phyloP scores from a whole-genome alignment of 495 filamentous ascomycete genomes.

The Apiosordaria backusii region DNA sequence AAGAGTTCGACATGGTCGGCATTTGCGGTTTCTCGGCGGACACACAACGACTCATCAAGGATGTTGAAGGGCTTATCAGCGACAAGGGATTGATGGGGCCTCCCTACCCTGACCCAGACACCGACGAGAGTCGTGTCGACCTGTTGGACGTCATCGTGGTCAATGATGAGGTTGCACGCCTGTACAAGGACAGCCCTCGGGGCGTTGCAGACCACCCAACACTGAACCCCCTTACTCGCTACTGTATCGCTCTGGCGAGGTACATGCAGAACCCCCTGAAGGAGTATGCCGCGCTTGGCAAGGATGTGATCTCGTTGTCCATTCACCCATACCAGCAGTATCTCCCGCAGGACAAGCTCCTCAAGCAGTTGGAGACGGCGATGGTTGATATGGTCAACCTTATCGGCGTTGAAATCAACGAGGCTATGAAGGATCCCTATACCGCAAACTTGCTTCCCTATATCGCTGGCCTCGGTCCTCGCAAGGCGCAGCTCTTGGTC shows the following conservation, averaged over 20 bases:
- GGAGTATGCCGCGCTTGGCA: constrained; percentile 89
- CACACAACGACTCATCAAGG: constrained; percentile 75
- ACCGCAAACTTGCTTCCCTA: constrained; percentile 86
- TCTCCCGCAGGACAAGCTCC: constrained; percentile 77
- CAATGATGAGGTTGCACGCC: constrained; percentile 90
- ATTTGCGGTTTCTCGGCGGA: constrained; percentile 88
- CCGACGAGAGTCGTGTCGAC: constrained; percentile 63
- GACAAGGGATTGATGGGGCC: constrained; percentile 70
- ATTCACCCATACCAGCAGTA: constrained; percentile 90
- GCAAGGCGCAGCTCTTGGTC: constrained; percentile 81
- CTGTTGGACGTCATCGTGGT: constrained; percentile 82
- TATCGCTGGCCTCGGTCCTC: constrained; percentile 86
- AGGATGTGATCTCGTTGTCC: constrained; percentile 77
- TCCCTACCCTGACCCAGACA: constrained; percentile 61
- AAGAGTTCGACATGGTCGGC: constrained; percentile 84
- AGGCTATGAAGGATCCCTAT: constrained; percentile 73
- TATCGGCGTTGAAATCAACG: constrained; percentile 90
- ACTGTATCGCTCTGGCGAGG: constrained; percentile 81
- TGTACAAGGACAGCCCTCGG: constrained; percentile 86
- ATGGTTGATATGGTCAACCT: constrained; percentile 99
- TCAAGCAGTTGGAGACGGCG: constrained; percentile 82
- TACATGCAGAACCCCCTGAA: constrained; percentile 94
- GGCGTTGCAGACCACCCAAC: constrained; percentile 79
- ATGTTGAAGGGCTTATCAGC: constrained; percentile 70
- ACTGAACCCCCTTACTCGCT: constrained; percentile 69